A percentile compares a stretch with the other conserved stretches of the same genome.
These are phyloP conservation scores for Naganishia liquefaciens DNA, from an alignment of 1,284 basidiomycete species.

Conservation along the genomic window DNA sequence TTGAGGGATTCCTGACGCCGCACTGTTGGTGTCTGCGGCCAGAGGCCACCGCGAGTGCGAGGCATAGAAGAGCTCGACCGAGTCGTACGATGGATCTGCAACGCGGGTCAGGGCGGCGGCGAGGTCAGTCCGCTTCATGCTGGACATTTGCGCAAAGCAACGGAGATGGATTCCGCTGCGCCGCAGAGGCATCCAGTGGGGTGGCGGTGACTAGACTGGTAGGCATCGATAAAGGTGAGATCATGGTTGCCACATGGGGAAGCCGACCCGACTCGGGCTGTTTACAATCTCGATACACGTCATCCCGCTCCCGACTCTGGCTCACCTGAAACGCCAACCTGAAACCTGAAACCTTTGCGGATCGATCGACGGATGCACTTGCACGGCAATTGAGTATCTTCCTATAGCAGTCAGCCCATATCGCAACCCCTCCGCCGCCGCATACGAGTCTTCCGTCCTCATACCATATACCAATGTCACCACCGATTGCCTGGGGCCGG, in stretches of 20 bases:
- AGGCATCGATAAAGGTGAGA: background rate
- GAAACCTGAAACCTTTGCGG: conserved; percentile 16
- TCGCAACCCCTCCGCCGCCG: too few species aligned
- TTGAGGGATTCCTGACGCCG: background rate
- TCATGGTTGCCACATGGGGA: background rate
- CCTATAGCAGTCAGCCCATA: background rate
- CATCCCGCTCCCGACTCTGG: conserved; percentile 20
- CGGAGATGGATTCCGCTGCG: background rate
- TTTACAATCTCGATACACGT: conserved; percentile 20
- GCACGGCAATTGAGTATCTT: background rate
- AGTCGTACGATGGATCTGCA: conserved; percentile 24
- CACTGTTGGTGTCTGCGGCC: background rate
- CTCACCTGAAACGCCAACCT: background rate
- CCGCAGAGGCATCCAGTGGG: background rate
- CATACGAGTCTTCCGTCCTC: background rate
- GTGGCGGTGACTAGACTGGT: background rate
- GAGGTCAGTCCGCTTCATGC: conserved; percentile 4
- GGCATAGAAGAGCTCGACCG: conserved; percentile 41
- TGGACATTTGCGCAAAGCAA: background rate
- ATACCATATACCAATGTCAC: conserved; percentile 24
- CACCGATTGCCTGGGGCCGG: conserved; percentile 32
- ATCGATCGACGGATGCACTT: conserved; percentile 2
- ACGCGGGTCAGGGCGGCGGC: conserved; percentile 17
- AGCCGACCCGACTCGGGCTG: background rate
- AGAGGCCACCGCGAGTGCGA: conserved; percentile 42